Evolutionary conservation across 371 early-diverging fungal species (phyloP).

Genomic region (Apophysomyces elegans): DNA sequence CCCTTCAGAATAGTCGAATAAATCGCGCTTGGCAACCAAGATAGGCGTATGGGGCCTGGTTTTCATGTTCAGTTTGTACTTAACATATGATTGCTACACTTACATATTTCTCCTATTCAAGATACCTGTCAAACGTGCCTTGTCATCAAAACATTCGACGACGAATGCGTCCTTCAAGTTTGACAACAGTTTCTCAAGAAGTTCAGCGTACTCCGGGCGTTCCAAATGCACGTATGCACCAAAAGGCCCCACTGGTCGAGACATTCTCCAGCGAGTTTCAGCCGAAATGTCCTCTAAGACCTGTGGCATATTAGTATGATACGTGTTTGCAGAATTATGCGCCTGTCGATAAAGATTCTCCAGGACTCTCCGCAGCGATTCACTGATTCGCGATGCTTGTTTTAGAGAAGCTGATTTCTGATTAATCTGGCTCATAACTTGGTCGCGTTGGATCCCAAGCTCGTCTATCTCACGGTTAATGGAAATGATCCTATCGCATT

Average conservation of each 20-base stretch:
- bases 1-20: conserved; percentile 73
- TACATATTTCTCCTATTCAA: conserved; percentile 55
- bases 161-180: conserved; percentile 73
- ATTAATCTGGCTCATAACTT: too few species aligned
- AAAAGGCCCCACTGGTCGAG: conserved; percentile 84
- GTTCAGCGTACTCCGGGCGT: conserved; percentile 62
- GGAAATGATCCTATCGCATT: too few species aligned
- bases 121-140: conserved; percentile 52
- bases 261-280: conserved; percentile 57
- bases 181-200: conserved; percentile 77
- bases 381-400: background rate
- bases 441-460: too few species aligned
- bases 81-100: background rate
- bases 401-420: too few species aligned
- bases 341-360: conserved; percentile 53
- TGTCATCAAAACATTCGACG: conserved; percentile 78
- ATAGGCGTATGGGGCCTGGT: conserved; percentile 44
- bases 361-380: background rate
- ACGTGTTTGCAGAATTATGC: conserved; percentile 55
- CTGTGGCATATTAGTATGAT: conserved; percentile 68
- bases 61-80: background rate
- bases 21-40: conserved; percentile 62
- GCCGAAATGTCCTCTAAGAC: conserved; percentile 66
- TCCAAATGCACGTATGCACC: conserved; percentile 74
- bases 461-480: too few species aligned